Evolutionary conservation across 2,329 filamentous ascomycete species (phyloP), one percentile per base, ranked within the genome.

Genomic region (Pyricularia grisea): DNA sequence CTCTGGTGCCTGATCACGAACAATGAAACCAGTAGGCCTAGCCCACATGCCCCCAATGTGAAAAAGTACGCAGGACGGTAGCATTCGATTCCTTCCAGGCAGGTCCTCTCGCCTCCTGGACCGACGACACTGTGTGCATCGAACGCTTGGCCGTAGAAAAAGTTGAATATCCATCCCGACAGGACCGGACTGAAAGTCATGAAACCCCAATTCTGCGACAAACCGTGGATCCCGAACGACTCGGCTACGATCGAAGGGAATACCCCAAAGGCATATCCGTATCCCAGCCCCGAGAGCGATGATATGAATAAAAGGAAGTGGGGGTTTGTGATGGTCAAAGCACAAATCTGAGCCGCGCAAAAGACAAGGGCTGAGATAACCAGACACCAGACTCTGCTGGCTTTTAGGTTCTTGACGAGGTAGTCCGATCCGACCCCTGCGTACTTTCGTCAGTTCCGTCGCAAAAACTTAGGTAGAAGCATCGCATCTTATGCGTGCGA

Each of bases 121-220:
- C 87, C 85, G 11, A 92, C 81, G 42, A 89, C 79, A 27, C 90
- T 94, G 78, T 97, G 93, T 10, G 81, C 81, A 77, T 99, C 95
- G 73, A 93, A 96, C 0, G 97, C 88, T 20, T 78, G 80, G 66
- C 95, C 95, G 77, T 98, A 99, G 70, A 95, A 88, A 1, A 97
- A 80, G 76, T 98, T 99, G 84, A 97, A 98, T 27, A 97, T 78
- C 74, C 98, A 97, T 67, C 93, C 94, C 10, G 90, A 93, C 31
- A 97, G 79, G 2, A 97, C 92, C 0, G 94, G 94, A 2, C 92
- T 90, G 66, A 97, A 82, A 0, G 93, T 97, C 89, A 99, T 96
- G 74, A 91, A 90, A 17, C 95, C 95, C 94, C 95, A 99, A 76
- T 98, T 99, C 76, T 97, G 92, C 69, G 91, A 93, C 65, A 99